Base-by-base conservation (phyloP, 2,329 filamentous ascomycete species). In the Talaromyces sp. region DNA sequence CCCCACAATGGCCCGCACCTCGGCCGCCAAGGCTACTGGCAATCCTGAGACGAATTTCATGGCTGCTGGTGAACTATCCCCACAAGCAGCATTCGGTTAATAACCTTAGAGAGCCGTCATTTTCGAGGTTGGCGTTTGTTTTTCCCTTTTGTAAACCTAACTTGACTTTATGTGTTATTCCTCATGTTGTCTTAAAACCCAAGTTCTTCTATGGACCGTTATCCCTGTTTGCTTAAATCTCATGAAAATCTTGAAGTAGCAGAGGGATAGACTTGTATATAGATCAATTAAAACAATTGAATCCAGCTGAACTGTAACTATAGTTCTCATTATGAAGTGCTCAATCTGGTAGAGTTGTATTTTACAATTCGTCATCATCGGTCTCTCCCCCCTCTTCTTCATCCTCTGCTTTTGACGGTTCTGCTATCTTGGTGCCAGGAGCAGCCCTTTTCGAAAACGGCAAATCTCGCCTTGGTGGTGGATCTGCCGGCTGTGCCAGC, bases 1-100 rank as follows among this genome's bases (percentile, higher is more conserved):
- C 64, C 93, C 95, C 56, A 99, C 95, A 61, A 99, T 99, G 95
- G 95, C 95, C 63, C 90, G 95, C 73, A 97, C 92, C 83, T 96
- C 92, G 55, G 93, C 91, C 58, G 90, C 93, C 67, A 98, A 97
- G 84, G 89, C 89, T 61, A 87, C 86, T 10, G 87, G 88, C 63
- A 90, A 92, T 78, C 85, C 89, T 60, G 82, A 89, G 75, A 92
- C 86, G 59, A 91, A 92, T 78, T 85, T 91, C 67, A 89, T 92
- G 87, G 89, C 89, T 58, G 82, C 88, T 24, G 89, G 89, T 61
- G 79, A 80, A 66, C 78, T 77, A 65, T 73, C 73, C 65, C 70
- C 73, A 10, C 73, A 77, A 64, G 70, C 73, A 57, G 62, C 73
- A 64, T 75, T 76, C 68, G 75, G 73, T 64, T 52, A 19, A 52